Percentiles rank a stretch among this genome's conserved stretches.
phyloP scores from a whole-genome alignment of 192 early-diverging fungal genomes.

The Geranomyces variabilis region DNA sequence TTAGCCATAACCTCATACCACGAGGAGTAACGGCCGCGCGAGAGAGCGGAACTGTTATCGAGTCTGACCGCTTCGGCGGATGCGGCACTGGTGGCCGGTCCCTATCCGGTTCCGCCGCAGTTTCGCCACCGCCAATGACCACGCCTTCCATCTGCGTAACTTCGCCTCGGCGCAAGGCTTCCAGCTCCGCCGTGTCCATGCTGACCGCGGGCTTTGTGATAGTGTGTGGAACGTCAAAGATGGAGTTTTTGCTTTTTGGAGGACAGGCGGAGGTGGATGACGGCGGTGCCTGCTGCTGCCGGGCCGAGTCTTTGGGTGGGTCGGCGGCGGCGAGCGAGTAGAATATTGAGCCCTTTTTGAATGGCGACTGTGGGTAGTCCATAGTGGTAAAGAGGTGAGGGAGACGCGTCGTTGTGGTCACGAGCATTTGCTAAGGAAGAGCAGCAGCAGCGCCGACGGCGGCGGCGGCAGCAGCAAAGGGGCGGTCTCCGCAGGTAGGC shows the following conservation, averaged over 20 bases:
- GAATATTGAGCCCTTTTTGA: slow-evolving; percentile 30
- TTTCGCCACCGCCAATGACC: background rate
- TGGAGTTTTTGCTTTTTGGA: slow-evolving; percentile 36
- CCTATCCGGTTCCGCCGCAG: background rate
- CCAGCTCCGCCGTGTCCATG: slow-evolving; percentile 45
- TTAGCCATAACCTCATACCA: background rate
- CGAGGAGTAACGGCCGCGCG: slow-evolving; percentile 1
- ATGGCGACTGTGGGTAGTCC: background rate
- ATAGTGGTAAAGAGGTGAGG: too few species aligned
- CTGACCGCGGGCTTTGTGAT: slow-evolving; percentile 46
- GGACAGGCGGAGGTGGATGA: background rate
- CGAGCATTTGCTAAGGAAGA: too few species aligned
- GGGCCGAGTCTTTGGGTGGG: too few species aligned
- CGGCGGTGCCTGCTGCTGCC: slow-evolving; percentile 3
- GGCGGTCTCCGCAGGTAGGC: too few species aligned
- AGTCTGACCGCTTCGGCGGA: background rate
- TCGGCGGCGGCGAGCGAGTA: background rate
- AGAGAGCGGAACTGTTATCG: slow-evolving; percentile 16
- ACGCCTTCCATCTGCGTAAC: background rate
- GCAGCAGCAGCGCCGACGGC: too few species aligned
- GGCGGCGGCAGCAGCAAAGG: too few species aligned
- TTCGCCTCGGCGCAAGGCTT: slow-evolving; percentile 26
- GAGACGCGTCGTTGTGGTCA: too few species aligned
- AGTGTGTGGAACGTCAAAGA: slow-evolving; percentile 41
- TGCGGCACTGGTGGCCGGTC: background rate